phyloP scores from a whole-genome alignment of 23 red algal genomes.

The Gracilariopsis chorda region DNA sequence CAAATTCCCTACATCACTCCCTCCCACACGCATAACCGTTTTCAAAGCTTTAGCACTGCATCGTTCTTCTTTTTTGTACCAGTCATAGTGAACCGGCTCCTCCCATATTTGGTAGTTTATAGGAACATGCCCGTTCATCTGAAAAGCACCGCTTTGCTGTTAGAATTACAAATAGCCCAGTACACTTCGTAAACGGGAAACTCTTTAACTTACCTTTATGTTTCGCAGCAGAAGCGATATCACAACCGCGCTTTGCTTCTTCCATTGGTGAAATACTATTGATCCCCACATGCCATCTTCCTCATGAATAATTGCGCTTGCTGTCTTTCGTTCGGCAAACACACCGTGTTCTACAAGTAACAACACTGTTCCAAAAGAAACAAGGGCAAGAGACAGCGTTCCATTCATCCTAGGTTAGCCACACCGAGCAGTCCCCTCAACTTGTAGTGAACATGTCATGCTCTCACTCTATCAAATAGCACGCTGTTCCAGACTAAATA shows the following conservation, averaged over 20 bases:
- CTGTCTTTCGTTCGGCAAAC: not conserved
- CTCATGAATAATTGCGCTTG: conserved; percentile 20
- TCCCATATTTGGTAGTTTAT: conserved; percentile 26
- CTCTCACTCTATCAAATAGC: too few relatives aligned
- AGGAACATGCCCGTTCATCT: not conserved
- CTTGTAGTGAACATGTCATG: too few relatives aligned
- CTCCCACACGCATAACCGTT: not conserved
- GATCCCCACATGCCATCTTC: conserved; percentile 52
- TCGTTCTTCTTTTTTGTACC: not conserved
- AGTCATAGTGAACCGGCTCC: conserved; percentile 45
- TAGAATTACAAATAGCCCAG: too few relatives aligned
- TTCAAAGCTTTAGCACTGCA: not conserved
- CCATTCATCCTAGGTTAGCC: too few relatives aligned
- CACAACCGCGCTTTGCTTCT: not conserved
- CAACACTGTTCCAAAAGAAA: too few relatives aligned
- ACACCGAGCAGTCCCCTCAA: too few relatives aligned
- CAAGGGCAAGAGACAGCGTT: too few relatives aligned
- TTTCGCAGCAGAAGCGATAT: conserved; percentile 30
- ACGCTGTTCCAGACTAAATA: too few relatives aligned
- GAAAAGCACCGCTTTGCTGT: not conserved
- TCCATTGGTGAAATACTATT: conserved; percentile 38
- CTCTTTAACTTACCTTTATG: conserved; percentile 32
- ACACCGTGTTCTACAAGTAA: too few relatives aligned
- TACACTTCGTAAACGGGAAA: not conserved
- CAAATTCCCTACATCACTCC: conserved; percentile 10